Conservation (phyloP, 225 moss, liverwort and hornwort genomes). For the Thuidium tamariscinum region DNA sequence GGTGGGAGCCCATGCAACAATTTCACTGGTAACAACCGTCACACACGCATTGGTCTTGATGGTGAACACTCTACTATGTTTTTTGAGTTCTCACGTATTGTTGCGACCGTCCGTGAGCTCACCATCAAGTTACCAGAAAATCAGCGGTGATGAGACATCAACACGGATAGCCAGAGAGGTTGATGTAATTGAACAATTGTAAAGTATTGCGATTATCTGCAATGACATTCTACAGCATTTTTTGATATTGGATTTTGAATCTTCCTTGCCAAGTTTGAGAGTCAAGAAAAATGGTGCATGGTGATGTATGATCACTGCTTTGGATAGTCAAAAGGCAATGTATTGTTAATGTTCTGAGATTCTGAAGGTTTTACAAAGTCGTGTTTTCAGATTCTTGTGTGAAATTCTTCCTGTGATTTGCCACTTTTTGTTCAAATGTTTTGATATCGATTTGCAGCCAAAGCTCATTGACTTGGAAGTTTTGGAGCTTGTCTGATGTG, state of each 20-base stretch:
- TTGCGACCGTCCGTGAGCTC: slow-evolving; percentile 46
- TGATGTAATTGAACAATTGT: neutral
- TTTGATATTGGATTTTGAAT: neutral
- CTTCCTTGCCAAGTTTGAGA: slow-evolving; percentile 7
- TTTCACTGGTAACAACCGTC: slow-evolving; percentile 60
- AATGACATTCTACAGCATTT: slow-evolving; percentile 7
- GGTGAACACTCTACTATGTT: slow-evolving; percentile 54
- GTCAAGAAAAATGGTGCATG: slow-evolving; percentile 15
- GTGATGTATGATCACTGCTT: neutral
- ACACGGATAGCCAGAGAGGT: neutral
- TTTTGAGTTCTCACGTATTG: slow-evolving; percentile 71
- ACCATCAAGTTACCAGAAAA: slow-evolving; percentile 12
- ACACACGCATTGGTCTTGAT: slow-evolving; percentile 42
- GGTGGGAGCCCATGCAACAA: slow-evolving; percentile 88
- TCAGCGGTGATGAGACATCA: neutral
- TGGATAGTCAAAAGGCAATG: slow-evolving; percentile 12
- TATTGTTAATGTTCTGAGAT: slow-evolving; percentile 38
- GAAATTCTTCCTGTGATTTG: neutral
- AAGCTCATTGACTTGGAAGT: neutral
- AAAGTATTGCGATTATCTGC: neutral
- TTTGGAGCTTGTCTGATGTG: neutral
- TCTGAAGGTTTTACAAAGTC: neutral
- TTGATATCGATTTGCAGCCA: neutral
- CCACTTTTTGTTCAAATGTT: neutral
- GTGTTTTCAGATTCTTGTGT: neutral